Percentiles rank a stretch among this genome's conserved stretches.
Conservation (phyloP, 108 stramenopile species). For the Cyclostephanos tholiformis region DNA sequence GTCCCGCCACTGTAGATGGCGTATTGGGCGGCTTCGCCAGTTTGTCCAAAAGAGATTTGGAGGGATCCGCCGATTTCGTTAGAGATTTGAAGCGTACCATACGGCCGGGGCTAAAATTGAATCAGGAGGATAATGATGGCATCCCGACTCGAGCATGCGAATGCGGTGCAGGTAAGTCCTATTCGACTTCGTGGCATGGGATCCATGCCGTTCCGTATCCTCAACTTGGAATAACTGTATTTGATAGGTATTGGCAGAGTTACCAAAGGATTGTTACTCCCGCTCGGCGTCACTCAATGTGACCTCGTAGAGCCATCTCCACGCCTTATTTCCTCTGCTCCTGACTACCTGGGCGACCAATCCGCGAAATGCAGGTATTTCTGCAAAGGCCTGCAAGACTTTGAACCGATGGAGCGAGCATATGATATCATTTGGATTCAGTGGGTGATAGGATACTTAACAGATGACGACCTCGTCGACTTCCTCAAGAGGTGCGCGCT, state of each 20-base stretch:
- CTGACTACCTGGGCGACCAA: slow-evolving; percentile 74
- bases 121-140: slow-evolving; percentile 18
- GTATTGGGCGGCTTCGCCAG: slow-evolving; percentile 90
- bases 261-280: slow-evolving; percentile 86
- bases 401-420: slow-evolving; percentile 59
- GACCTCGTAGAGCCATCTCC: slow-evolving; percentile 93
- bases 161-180: slow-evolving; percentile 70
- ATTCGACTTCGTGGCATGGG: background rate
- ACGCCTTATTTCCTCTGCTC: slow-evolving; percentile 81
- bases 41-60: slow-evolving; percentile 78
- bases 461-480: slow-evolving; percentile 81
- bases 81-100: slow-evolving; percentile 36
- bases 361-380: slow-evolving; percentile 73
- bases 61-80: slow-evolving; percentile 75
- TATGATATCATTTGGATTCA: slow-evolving; percentile 94
- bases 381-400: slow-evolving; percentile 86
- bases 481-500: slow-evolving; percentile 74
- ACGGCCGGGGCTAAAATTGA: slow-evolving; percentile 38
- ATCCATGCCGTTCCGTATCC: background rate
- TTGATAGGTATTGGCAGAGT: slow-evolving; percentile 84
- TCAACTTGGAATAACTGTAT: slow-evolving; percentile 25
- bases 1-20: slow-evolving; percentile 82
- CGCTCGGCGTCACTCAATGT: slow-evolving; percentile 59
- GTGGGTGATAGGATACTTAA: slow-evolving; percentile 91
- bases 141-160: slow-evolving; percentile 56